Evolutionary conservation across 495 filamentous ascomycete genomes (phyloP), one percentile per base, ranked within the genome.

Genomic region (Talaromyces nanjingensis): DNA sequence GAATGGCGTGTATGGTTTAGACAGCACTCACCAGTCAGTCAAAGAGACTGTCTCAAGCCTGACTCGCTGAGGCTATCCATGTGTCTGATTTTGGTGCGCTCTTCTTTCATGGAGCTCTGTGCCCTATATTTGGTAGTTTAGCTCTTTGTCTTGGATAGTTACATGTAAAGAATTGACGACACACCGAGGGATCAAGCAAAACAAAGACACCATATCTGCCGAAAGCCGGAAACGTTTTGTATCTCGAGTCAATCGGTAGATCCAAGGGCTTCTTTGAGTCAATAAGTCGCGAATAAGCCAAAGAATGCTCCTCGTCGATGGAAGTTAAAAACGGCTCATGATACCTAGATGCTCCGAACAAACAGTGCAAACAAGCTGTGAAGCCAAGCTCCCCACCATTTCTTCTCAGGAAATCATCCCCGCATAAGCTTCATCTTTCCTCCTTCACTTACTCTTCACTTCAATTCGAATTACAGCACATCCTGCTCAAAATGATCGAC

Each of bases 401-500:
- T 6, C 18, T 54, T 0, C 47, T 0, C 47, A 52, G 7, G 2
- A 24, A 24, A 24, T 2, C 1, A 24, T 24, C 22, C 22, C 22
- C 22, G 22, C 22, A 24, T 1, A 24, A 52, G 20, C 47, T 52
- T 52, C 47, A 1, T n/a, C 29, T 52, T 52, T 16, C 14, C 22
- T 25, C 9, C 37, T 42, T 56, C 20, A 25, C 12, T n/a, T 4
- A 27, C 3, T 56, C 24, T 56, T 56, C 49, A 56, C 3, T 56
- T 27, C 9, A 27, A 56, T n/a, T 22, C 11, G 24, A 56, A 3
- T 16, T 56, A 14, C 24, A 16, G 24, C 14, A 14, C 14, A 12
- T 6, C 33, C 33, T n/a, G 4, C n/a, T 58, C 67, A 76, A 71
- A 65, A 81, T 81, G 78, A 88, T 97, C 56, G 87, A 96, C 74